These are phyloP conservation scores for Inga leiocalycina DNA, from an alignment of 306 rosid genomes.

Conservation along the genomic window DNA sequence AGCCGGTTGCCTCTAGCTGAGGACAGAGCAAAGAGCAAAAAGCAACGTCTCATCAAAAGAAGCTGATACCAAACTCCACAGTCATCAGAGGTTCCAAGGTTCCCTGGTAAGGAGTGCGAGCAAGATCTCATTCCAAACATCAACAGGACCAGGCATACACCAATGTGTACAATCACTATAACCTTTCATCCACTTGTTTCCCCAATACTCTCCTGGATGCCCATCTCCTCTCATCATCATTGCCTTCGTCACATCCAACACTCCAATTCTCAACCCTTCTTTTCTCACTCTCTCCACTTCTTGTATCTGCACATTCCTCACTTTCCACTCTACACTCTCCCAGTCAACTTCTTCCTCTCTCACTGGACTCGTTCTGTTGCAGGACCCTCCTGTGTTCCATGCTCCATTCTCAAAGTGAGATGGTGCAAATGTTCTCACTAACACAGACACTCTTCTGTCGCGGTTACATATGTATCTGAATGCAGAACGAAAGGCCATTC, in stretches of 20 bases:
- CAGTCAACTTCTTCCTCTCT: constrained; percentile 38
- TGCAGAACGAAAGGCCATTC: constrained; percentile 57
- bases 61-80: background rate
- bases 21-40: background rate
- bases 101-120: constrained; percentile 40
- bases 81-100: background rate
- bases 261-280: constrained; percentile 47
- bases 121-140: constrained; percentile 75
- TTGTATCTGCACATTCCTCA: constrained; percentile 63
- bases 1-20: background rate
- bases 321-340: constrained; percentile 51
- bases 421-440: constrained; percentile 84
- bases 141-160: constrained; percentile 95
- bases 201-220: constrained; percentile 80
- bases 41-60: background rate
- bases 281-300: constrained; percentile 55
- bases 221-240: constrained; percentile 90
- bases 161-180: constrained; percentile 91
- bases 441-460: constrained; percentile 40
- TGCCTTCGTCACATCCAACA: constrained; percentile 70
- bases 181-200: constrained; percentile 82
- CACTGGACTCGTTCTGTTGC: constrained; percentile 68
- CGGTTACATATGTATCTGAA: constrained; percentile 49
- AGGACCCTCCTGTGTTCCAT: constrained; percentile 85
- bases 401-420: constrained; percentile 78